phyloP scores from a whole-genome alignment of 192 early-diverging fungal genomes.

The Endogone sp. region DNA sequence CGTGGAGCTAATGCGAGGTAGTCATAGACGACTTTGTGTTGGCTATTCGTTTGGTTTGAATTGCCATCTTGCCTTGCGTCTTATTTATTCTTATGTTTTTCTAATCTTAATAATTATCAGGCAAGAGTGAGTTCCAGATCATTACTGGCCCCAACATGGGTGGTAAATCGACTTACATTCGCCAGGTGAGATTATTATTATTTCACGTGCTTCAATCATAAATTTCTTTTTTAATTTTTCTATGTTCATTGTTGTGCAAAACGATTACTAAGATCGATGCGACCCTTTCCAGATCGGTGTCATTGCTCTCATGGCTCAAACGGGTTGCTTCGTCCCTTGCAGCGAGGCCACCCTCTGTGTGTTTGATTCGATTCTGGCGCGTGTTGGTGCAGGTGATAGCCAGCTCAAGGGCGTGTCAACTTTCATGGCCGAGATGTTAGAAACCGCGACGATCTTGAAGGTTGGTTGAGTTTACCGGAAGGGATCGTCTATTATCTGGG shows the following conservation, averaged over 20 bases:
- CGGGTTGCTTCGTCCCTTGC: conserved; percentile 93
- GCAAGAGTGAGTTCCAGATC: conserved; percentile 71
- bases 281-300: conserved; percentile 75
- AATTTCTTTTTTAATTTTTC: conserved; percentile 10
- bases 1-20: conserved; percentile 67
- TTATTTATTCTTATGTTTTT: conserved; percentile 4
- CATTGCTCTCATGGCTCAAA: conserved; percentile 90
- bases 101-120: conserved; percentile 29
- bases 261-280: not conserved
- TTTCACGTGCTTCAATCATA: too few relatives aligned
- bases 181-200: conserved; percentile 70
- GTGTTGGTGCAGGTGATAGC: conserved; percentile 93
- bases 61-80: not conserved
- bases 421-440: conserved; percentile 96
- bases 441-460: conserved; percentile 88
- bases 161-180: conserved; percentile 96
- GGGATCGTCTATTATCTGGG: too few relatives aligned
- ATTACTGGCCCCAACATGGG: conserved; percentile 99
- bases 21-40: not conserved
- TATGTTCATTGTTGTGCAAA: not conserved
- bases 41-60: too few relatives aligned
- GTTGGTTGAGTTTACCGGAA: conserved; percentile 21
- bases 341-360: conserved; percentile 65
- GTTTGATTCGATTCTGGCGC: conserved; percentile 85
- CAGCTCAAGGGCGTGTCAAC: conserved; percentile 93